Evolutionary conservation across 305 asterid species (phyloP), one percentile per base, ranked within the genome.

Genomic region (Fraxinus baroniana): DNA sequence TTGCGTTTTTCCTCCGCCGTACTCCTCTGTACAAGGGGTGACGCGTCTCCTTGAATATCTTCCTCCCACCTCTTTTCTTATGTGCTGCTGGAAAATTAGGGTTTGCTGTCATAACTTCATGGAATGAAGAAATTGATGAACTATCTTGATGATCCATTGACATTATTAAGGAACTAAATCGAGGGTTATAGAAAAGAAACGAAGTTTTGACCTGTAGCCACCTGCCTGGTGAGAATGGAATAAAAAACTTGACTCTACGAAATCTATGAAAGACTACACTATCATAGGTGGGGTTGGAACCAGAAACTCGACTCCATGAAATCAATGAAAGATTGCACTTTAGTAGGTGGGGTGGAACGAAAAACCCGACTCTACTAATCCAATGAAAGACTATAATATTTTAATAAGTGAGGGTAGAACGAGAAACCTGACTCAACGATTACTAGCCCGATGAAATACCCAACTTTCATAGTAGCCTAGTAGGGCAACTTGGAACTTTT

Each of bases 1-100:
- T 89, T 0, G 83, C 77, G 57, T 85, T 86, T 52, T 87, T 89
- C 78, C 83, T 91, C 77, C 83, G 85, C 81, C 94, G 86, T 1
- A 85, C 91, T 30, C 90, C 92, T 78, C 89, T 71, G 80, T 85
- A 90, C 0, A 86, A 62, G 1, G 89, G 90, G 83, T 89, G 94
- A 57, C 90, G 86, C 49, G 92, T 87, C 83, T 91, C 92, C 73
- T 89, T 86, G 41, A 86, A 72, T 35, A 83, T 80, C 28, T 83
- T 89, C 78, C 90, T 83, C 15, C 90, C 91, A 5, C 87, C 74
- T 77, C 80, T 86, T 15, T 81, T 88, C 89, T 90, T 90, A 13
- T 79, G 83, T 1, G 84, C 37, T 3, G 66, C 10, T 18, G 49
- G 18, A 33, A 15, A 1, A 18, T 2, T 22, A 2, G 26, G 26